phyloP scores from a whole-genome alignment of 306 rosid species.

The Heteromeles arbutifolia region DNA sequence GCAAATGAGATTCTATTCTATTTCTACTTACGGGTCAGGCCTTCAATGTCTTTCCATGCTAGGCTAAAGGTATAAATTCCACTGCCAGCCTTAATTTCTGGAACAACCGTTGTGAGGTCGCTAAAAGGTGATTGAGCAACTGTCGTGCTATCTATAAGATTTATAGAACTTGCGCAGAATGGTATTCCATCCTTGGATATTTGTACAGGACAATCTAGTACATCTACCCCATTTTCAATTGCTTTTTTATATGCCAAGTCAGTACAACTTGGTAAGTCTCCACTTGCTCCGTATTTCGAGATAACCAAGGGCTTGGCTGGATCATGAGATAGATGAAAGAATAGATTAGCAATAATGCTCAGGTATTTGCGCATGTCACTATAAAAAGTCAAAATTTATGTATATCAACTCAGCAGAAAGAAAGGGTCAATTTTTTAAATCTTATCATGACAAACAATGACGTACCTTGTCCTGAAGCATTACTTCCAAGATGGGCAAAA shows the following conservation, averaged over 20 bases:
- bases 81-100: slow-evolving; percentile 36
- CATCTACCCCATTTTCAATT: slow-evolving; percentile 65
- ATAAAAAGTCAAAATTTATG: background rate
- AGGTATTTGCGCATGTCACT: background rate
- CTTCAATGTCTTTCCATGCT: slow-evolving; percentile 54
- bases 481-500: slow-evolving; percentile 55
- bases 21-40: slow-evolving; percentile 57
- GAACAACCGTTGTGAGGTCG: slow-evolving; percentile 27
- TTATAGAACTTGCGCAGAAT: slow-evolving; percentile 62
- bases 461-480: slow-evolving; percentile 52
- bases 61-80: slow-evolving; percentile 74
- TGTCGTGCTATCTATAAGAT: slow-evolving; percentile 66
- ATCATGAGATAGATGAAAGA: slow-evolving; percentile 19
- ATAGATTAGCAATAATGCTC: slow-evolving; percentile 22
- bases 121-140: slow-evolving; percentile 43
- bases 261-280: slow-evolving; percentile 75
- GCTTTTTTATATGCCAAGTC: slow-evolving; percentile 55
- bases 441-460: background rate
- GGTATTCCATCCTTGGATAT: slow-evolving; percentile 67
- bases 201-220: slow-evolving; percentile 90
- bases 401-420: slow-evolving; percentile 9
- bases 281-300: slow-evolving; percentile 83
- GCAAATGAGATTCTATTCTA: slow-evolving; percentile 14
- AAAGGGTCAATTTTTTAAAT: slow-evolving; percentile 1
- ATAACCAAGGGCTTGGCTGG: slow-evolving; percentile 60